Conservation (phyloP, 305 asterid species). For the Rubia peregrina region DNA sequence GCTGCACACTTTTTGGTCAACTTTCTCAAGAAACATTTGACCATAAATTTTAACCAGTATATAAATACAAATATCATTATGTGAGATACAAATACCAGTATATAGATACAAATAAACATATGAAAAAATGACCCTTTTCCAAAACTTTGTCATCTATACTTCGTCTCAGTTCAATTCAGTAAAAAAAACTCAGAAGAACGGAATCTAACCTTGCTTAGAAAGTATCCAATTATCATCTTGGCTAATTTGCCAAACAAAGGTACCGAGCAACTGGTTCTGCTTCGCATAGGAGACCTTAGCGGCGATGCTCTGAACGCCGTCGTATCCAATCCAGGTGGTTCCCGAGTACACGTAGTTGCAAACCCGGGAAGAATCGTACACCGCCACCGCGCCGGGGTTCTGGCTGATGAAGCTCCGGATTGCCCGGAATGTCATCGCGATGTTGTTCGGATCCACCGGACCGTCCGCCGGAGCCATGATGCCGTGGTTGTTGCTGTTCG, state of each 20-base stretch:
- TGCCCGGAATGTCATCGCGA: slow-evolving; percentile 26
- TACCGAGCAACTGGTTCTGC: slow-evolving; percentile 37
- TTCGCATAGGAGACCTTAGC: slow-evolving; percentile 36
- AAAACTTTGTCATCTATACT: no score
- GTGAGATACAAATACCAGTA: no score
- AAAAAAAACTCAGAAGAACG: no score
- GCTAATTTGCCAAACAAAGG: slow-evolving; percentile 45
- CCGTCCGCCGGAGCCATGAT: slow-evolving; percentile 40
- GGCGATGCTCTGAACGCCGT: slow-evolving; percentile 27
- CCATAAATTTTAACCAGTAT: no score
- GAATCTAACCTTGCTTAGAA: slow-evolving; percentile 33
- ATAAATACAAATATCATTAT: no score
- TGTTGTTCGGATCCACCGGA: slow-evolving; percentile 11
- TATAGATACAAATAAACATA: no score
- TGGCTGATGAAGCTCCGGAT: slow-evolving; percentile 27
- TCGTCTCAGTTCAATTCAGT: no score
- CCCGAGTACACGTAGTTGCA: slow-evolving; percentile 36
- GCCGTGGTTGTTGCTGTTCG: slow-evolving; percentile 25
- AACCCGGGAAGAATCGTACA: slow-evolving; percentile 29
- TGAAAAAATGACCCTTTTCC: no score
- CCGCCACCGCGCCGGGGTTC: neutral
- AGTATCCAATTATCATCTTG: slow-evolving; percentile 37
- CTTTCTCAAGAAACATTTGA: no score
- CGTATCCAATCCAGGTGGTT: slow-evolving; percentile 46
- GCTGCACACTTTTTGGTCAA: no score